These are phyloP conservation scores for Plasmodium fragile DNA, from an alignment of 169 alveolate genomes.

Conservation along the genomic window DNA sequence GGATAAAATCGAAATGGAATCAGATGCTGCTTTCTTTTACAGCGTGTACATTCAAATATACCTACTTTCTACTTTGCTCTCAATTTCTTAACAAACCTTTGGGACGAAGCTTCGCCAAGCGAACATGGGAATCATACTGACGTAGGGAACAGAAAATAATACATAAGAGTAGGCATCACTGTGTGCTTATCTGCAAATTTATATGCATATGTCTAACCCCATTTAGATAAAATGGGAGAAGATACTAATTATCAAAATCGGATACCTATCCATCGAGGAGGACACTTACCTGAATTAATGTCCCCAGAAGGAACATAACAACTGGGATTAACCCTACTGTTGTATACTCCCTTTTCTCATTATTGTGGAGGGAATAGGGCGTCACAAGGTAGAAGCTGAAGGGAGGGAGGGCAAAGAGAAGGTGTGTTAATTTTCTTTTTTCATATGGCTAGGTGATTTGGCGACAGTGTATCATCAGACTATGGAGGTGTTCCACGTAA, in stretches of 20 bases:
- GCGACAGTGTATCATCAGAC: neutral
- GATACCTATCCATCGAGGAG: neutral
- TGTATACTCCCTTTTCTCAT: neutral
- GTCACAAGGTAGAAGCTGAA: conserved; percentile 56
- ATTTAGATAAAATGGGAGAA: neutral
- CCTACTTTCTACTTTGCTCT: neutral
- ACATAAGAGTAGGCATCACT: neutral
- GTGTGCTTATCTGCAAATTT: neutral
- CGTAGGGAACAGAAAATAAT: neutral
- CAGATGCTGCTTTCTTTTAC: neutral
- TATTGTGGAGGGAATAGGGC: conserved; percentile 36
- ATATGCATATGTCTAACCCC: neutral
- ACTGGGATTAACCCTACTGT: neutral
- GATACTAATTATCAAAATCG: neutral
- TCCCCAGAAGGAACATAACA: conserved; percentile 28
- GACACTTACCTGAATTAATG: conserved; percentile 41
- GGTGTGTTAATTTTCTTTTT: neutral
- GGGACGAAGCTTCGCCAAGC: conserved; percentile 70
- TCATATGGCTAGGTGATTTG: neutral
- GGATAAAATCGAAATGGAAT: neutral
- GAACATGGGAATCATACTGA: conserved; percentile 58
- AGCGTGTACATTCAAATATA: neutral
- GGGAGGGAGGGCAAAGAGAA: neutral
- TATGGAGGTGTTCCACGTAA: neutral
- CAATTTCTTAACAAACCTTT: conserved; percentile 23